Percentiles rank a stretch among this genome's conserved stretches.
phyloP scores from a whole-genome alignment of 306 rosid species.

The Dryas alaskensis region DNA sequence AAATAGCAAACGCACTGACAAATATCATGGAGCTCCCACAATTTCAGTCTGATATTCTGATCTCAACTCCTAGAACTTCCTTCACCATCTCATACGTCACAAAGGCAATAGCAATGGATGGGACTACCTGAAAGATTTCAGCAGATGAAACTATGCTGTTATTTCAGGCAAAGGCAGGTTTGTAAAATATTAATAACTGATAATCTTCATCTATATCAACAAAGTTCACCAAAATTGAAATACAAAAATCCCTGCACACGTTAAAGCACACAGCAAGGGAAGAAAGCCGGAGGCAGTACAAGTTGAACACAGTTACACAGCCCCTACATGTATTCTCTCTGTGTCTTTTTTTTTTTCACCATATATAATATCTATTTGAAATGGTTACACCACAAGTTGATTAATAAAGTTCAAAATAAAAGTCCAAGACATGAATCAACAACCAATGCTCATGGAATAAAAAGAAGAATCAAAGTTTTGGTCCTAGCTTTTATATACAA shows the following conservation, averaged over 20 bases:
- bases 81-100: slow-evolving; percentile 92
- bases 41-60: slow-evolving; percentile 83
- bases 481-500: not conserved
- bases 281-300: not conserved
- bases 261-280: not conserved
- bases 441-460: not conserved
- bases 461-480: not conserved
- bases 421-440: not conserved
- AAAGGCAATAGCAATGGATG: slow-evolving; percentile 91
- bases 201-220: not conserved
- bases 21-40: slow-evolving; percentile 20
- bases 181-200: not conserved
- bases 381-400: not conserved
- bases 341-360: too few species aligned
- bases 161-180: not conserved
- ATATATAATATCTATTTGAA: not conserved
- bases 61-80: slow-evolving; percentile 94
- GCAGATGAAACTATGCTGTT: slow-evolving; percentile 14
- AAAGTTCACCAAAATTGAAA: slow-evolving; percentile 11
- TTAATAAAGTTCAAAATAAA: not conserved
- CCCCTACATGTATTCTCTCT: not conserved
- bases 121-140: slow-evolving; percentile 75
- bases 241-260: not conserved
- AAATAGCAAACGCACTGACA: slow-evolving; percentile 44
- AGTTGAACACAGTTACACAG: not conserved